Conservation (phyloP, 345 rosid species). For the Capsella bursapastoris region DNA sequence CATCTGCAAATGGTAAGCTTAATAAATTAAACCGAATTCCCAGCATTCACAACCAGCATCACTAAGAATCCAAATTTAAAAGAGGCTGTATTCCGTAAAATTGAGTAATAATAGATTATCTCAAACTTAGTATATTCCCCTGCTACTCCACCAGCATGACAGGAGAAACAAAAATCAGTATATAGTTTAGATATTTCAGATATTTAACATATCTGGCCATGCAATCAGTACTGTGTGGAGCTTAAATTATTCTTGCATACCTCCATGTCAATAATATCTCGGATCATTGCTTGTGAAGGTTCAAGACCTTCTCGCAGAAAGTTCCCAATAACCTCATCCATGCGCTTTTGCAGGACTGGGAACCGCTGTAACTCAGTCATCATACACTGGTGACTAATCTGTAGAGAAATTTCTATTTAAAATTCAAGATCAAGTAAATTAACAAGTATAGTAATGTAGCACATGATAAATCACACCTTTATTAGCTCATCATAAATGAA, state of each 20-base stretch:
- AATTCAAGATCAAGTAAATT: conserved; percentile 12
- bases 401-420: conserved; percentile 28
- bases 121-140: neutral
- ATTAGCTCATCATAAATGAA: conserved; percentile 91
- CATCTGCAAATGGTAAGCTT: conserved; percentile 62
- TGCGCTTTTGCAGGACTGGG: conserved; percentile 85
- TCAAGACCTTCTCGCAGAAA: conserved; percentile 91
- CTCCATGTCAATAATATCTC: conserved; percentile 93
- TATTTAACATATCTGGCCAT: neutral
- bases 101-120: conserved; percentile 7
- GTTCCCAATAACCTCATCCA: conserved; percentile 91
- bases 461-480: conserved; percentile 53
- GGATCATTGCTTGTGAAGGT: conserved; percentile 92
- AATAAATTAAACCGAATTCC: neutral
- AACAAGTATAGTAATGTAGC: conserved; percentile 3
- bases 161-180: neutral
- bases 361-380: conserved; percentile 77
- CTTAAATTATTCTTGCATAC: conserved; percentile 43
- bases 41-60: no score
- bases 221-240: conserved; percentile 7
- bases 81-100: neutral
- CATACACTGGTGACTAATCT: conserved; percentile 92
- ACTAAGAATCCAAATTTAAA: neutral
- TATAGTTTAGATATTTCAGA: neutral
- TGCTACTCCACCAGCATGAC: neutral